Percentiles rank a stretch among this genome's conserved stretches.
Conservation (phyloP, 2,329 filamentous ascomycete species). For the Xylaria sp. region DNA sequence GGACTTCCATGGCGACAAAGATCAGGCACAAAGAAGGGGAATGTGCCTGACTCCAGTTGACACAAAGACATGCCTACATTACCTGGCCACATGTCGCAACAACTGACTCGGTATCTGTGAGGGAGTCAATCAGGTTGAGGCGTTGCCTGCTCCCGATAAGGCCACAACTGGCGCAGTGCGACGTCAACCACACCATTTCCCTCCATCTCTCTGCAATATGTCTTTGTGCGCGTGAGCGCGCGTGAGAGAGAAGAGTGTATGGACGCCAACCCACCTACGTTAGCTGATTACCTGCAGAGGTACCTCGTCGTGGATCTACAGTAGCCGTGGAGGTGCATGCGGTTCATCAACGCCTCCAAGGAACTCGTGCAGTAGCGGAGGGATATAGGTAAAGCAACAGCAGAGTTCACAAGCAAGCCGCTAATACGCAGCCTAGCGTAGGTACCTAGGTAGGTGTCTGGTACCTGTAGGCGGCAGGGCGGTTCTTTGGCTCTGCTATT, state of each 20-base stretch:
- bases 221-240: no score
- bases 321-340: no score
- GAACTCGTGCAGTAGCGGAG: no score
- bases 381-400: no score
- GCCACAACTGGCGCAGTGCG: slow-evolving; percentile 18
- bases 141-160: slow-evolving; percentile 10
- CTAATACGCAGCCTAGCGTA: neutral
- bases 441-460: neutral
- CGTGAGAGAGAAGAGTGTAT: no score
- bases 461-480: no score
- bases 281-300: no score
- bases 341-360: no score
- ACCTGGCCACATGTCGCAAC: no score
- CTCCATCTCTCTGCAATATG: neutral
- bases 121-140: slow-evolving; percentile 1
- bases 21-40: slow-evolving; percentile 10
- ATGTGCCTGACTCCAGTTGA: slow-evolving; percentile 7
- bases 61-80: slow-evolving; percentile 5
- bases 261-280: no score
- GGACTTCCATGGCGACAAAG: slow-evolving; percentile 19
- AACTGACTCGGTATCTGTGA: slow-evolving; percentile 14
- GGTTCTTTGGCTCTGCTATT: neutral
- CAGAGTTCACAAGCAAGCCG: neutral
- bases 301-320: no score
- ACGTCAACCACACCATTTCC: slow-evolving; percentile 14